These are phyloP conservation scores for Xylariaceae sp. DNA, from an alignment of 2,329 filamentous ascomycete genomes.

Conservation along the genomic window DNA sequence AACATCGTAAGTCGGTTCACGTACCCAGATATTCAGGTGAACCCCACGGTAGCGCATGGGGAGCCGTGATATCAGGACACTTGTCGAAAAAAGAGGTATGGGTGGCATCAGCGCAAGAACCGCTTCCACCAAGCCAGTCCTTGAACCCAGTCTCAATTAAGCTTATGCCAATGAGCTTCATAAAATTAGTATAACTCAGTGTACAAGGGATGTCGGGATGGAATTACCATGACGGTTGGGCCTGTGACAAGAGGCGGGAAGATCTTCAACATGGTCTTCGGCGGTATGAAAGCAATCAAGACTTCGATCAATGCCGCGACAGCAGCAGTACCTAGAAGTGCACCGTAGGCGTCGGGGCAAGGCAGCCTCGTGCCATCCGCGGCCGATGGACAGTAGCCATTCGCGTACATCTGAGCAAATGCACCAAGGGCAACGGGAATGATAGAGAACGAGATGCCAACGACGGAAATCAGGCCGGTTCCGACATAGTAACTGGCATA, in stretches of 20 bases:
- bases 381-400: constrained; percentile 68
- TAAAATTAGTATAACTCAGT: neutral
- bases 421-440: constrained; percentile 76
- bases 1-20: constrained; percentile 3
- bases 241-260: constrained; percentile 83
- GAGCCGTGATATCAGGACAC: constrained; percentile 72
- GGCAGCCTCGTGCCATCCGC: constrained; percentile 69
- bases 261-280: constrained; percentile 69
- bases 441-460: constrained; percentile 78
- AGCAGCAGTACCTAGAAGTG: constrained; percentile 72
- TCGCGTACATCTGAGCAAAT: constrained; percentile 77
- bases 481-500: constrained; percentile 70
- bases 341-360: constrained; percentile 78
- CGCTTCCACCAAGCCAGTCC: constrained; percentile 79
- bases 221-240: constrained; percentile 62
- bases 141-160: constrained; percentile 75
- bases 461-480: constrained; percentile 80
- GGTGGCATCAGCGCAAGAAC: constrained; percentile 59
- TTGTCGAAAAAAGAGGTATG: constrained; percentile 61
- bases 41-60: constrained; percentile 77
- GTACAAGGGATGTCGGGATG: neutral
- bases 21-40: constrained; percentile 75
- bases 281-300: constrained; percentile 75
- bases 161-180: constrained; percentile 70
- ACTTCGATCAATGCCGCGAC: constrained; percentile 73